phyloP scores from a whole-genome alignment of 306 rosid genomes.

The Geum urbanum region DNA sequence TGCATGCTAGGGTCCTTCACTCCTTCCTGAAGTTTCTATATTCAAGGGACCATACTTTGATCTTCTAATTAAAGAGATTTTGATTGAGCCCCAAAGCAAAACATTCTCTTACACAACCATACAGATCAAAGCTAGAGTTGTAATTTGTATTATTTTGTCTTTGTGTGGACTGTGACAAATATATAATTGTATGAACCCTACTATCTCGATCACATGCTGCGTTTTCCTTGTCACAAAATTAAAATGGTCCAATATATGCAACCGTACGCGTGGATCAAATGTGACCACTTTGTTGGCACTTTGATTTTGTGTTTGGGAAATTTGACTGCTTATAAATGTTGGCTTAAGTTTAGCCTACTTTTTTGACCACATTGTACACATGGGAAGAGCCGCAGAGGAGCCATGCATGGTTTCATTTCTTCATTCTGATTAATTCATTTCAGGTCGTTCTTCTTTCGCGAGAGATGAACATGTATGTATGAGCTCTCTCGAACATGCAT shows the following conservation, averaged over 20 bases:
- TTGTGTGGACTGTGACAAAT: neutral
- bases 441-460: neutral
- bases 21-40: neutral
- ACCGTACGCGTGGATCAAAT: neutral
- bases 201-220: slow-evolving; percentile 22
- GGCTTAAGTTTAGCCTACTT: slow-evolving; percentile 28
- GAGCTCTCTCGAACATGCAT: too few species aligned
- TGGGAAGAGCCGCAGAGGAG: neutral
- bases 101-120: slow-evolving; percentile 22
- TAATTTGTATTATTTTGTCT: neutral
- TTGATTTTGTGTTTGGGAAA: neutral
- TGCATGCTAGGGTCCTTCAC: neutral
- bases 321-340: neutral
- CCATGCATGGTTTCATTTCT: neutral
- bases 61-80: slow-evolving; percentile 5
- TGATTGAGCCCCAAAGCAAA: slow-evolving; percentile 22
- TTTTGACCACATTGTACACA: slow-evolving; percentile 43
- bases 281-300: neutral
- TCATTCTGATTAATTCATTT: slow-evolving; percentile 1
- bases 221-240: slow-evolving; percentile 15
- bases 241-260: slow-evolving; percentile 15
- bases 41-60: slow-evolving; percentile 9
- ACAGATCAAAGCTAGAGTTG: too few species aligned
- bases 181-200: neutral
- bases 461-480: too few species aligned